A percentile compares a stretch with the other conserved stretches of the same genome.
phyloP scores from a whole-genome alignment of 352 stramenopile species.

The Blastocystis sp. region DNA sequence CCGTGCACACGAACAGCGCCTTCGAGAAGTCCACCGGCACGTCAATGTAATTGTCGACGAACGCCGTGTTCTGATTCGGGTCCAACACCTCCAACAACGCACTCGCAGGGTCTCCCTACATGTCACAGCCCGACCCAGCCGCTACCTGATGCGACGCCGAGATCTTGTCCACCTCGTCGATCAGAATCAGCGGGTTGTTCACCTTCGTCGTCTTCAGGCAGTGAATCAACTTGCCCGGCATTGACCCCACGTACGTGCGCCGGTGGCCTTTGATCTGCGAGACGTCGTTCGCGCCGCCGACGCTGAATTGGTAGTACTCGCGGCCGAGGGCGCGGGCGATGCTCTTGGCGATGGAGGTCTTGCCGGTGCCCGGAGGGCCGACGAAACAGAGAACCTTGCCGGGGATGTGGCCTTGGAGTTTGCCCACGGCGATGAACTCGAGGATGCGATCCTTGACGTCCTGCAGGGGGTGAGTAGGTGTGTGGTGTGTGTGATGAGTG shows the following conservation, averaged over 20 bases:
- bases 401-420: slow-evolving; percentile 89
- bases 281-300: slow-evolving; percentile 92
- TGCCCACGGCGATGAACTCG: slow-evolving; percentile 97
- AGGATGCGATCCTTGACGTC: slow-evolving; percentile 98
- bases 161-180: slow-evolving; percentile 90
- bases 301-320: slow-evolving; percentile 96
- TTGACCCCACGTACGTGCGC: slow-evolving; percentile 94
- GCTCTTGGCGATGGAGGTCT: slow-evolving; percentile 87
- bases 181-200: slow-evolving; percentile 94
- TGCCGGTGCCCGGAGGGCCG: slow-evolving; percentile 80
- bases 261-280: slow-evolving; percentile 97
- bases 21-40: slow-evolving; percentile 94
- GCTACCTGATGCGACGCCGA: slow-evolving; percentile 70
- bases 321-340: slow-evolving; percentile 91
- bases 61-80: slow-evolving; percentile 90
- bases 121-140: not conserved
- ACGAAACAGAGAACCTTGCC: slow-evolving; percentile 96
- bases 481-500: not conserved
- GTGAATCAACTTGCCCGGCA: slow-evolving; percentile 98
- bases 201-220: slow-evolving; percentile 93
- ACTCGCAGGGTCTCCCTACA: slow-evolving; percentile 87
- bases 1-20: slow-evolving; percentile 89
- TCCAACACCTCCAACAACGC: slow-evolving; percentile 94
- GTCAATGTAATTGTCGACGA: slow-evolving; percentile 97
- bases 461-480: slow-evolving; percentile 75